Evolutionary conservation across 164 flowering plant genomes (phyloP), one percentile per base, ranked within the genome.

Genomic region (Sextonia rubra): DNA sequence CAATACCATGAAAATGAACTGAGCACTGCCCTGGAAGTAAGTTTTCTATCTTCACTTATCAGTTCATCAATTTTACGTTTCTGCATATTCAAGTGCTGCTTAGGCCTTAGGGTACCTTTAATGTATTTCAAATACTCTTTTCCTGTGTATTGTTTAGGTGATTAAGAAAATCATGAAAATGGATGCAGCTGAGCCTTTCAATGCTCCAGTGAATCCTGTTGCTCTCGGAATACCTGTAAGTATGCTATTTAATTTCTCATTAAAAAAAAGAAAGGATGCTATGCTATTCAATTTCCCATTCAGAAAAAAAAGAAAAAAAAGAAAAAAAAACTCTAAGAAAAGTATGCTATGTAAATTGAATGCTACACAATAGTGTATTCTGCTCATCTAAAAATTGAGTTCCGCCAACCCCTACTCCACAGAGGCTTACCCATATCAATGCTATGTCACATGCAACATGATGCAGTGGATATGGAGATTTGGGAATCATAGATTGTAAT

Each of bases 171-270:
- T 96, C 62, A 96, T 96, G 99, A 96, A 93, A 82, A 96, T 93
- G 98, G 98, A 96, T 73, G 98, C 99, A 64, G 97, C 99, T 60
- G 97, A 90, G 69, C 98, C 97, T 30, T 96, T 96, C 77, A 96
- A 92, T 83, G 85, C 72, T 62, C 99, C 99, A 3, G 99, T 96
- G 70, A 79, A 96, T 80, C 98, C 99, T 48, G 82, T 84, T 76
- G 98, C 91, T 71, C 80, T 96, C 52, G 97, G 98, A 75, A 93
- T 96, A 71, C 99, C 99, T 63, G 99, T 96, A 80, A 87, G 98
- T 71, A 69, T 76, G 47, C 67, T 30, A 37, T 37, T 58, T 29
- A 20, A 49, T 27, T 48, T 24, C 7, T 20, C 22, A 56, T 56
- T 56, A 0, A 3, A 56, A 56, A 56, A 7, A 37, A 37, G 1